phyloP scores from a whole-genome alignment of 192 early-diverging fungal genomes.

The Coemansia sp. region DNA sequence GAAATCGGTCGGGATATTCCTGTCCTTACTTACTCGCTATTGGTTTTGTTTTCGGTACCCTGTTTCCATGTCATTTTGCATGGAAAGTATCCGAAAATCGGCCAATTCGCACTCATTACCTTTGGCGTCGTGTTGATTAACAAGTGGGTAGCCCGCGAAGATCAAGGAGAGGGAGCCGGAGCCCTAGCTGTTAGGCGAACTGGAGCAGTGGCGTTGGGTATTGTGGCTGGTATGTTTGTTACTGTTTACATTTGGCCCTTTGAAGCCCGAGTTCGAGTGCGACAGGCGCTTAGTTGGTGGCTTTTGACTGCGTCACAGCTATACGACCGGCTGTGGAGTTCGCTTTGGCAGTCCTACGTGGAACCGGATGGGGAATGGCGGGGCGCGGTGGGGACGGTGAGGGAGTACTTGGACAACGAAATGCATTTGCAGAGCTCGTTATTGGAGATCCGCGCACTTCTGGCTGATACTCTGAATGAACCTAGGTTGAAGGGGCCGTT shows the following conservation, averaged over 20 bases:
- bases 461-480: constrained; percentile 76
- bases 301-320: constrained; percentile 71
- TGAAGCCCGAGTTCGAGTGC: constrained; percentile 80
- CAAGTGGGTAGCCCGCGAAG: constrained; percentile 71
- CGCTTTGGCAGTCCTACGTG: constrained; percentile 17
- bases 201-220: constrained; percentile 71
- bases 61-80: constrained; percentile 75
- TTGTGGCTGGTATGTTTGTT: constrained; percentile 67
- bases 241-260: constrained; percentile 84
- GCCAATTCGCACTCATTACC: constrained; percentile 75
- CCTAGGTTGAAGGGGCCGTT: constrained; percentile 83
- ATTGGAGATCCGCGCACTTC: constrained; percentile 63
- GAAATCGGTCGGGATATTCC: constrained; percentile 49
- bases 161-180: constrained; percentile 58
- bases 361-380: neutral
- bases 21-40: constrained; percentile 50
- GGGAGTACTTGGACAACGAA: constrained; percentile 75
- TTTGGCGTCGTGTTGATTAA: constrained; percentile 80
- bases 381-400: constrained; percentile 17
- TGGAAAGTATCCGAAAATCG: constrained; percentile 70
- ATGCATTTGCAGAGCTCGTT: constrained; percentile 68
- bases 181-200: constrained; percentile 66
- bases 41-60: constrained; percentile 63
- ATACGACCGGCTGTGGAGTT: constrained; percentile 66
- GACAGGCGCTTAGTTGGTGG: constrained; percentile 74